Percentiles rank a stretch among this genome's conserved stretches.
phyloP scores from a whole-genome alignment of 148 eudicot species.

The Silene latifolia region DNA sequence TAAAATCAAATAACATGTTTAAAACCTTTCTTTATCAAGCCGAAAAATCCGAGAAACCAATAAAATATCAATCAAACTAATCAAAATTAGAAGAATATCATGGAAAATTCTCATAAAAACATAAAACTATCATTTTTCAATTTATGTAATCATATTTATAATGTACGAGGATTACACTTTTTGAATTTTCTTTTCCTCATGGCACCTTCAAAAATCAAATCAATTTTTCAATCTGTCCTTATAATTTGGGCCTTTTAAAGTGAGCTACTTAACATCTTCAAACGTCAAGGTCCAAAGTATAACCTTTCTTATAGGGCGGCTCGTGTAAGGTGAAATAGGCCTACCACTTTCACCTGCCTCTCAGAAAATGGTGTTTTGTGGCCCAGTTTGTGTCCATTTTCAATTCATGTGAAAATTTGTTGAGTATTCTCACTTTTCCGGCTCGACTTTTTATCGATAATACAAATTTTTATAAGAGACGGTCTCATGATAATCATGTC shows the following conservation, averaged over 20 bases:
- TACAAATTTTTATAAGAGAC: neutral
- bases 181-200: constrained; percentile 8
- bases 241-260: too few relatives aligned
- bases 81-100: neutral
- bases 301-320: constrained; percentile 9
- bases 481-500: too few relatives aligned
- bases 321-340: constrained; percentile 12
- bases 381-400: neutral
- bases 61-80: too few relatives aligned
- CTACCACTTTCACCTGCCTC: constrained; percentile 23
- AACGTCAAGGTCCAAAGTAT: neutral
- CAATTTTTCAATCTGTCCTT: too few relatives aligned
- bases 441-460: too few relatives aligned
- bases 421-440: too few relatives aligned
- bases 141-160: neutral
- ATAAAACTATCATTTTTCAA: neutral
- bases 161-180: too few relatives aligned
- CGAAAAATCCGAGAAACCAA: too few relatives aligned
- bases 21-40: too few relatives aligned
- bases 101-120: neutral
- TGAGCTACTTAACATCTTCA: neutral
- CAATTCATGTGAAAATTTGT: too few relatives aligned
- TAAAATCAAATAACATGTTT: too few relatives aligned
- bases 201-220: neutral
- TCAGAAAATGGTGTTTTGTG: neutral